Evolutionary conservation across 352 stramenopile genomes (phyloP).

Genomic region (Bremia lactucae): DNA sequence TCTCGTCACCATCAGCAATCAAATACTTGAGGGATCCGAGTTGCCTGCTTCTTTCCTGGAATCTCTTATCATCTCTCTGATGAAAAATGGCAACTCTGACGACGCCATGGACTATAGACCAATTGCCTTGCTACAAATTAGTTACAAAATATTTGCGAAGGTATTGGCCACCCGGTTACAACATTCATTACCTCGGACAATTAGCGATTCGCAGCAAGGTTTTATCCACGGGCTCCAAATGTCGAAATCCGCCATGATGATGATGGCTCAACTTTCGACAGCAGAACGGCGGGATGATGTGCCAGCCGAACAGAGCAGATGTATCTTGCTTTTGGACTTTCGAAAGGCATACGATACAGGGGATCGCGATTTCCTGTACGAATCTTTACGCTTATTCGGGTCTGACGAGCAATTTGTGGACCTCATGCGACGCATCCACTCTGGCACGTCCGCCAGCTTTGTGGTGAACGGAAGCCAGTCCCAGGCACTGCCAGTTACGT

Average conservation of each 20-base stretch:
- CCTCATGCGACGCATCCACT: not conserved
- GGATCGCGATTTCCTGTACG: not conserved
- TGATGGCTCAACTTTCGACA: not conserved
- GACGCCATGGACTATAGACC: constrained; percentile 5
- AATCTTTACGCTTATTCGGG: not conserved
- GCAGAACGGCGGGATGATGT: not conserved
- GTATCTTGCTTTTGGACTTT: constrained; percentile 4
- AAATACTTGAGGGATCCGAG: not conserved
- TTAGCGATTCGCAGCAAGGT: too few species aligned
- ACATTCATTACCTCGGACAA: not conserved
- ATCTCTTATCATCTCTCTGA: not conserved
- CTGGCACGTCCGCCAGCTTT: not conserved
- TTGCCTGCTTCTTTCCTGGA: not conserved
- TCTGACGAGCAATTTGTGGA: not conserved
- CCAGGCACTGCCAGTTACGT: not conserved
- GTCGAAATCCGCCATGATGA: constrained; percentile 2
- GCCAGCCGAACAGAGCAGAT: not conserved
- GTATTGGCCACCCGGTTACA: not conserved
- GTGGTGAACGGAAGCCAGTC: not conserved
- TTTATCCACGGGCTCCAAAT: not conserved
- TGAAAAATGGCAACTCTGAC: constrained; percentile 1
- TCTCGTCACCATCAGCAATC: not conserved
- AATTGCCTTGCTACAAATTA: constrained; percentile 4
- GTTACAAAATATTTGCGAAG: not conserved
- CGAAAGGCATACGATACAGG: constrained; percentile 2